Evolutionary conservation across 306 rosid genomes (phyloP), one percentile per base, ranked within the genome.

Genomic region (Herpetospermum pedunculosum): DNA sequence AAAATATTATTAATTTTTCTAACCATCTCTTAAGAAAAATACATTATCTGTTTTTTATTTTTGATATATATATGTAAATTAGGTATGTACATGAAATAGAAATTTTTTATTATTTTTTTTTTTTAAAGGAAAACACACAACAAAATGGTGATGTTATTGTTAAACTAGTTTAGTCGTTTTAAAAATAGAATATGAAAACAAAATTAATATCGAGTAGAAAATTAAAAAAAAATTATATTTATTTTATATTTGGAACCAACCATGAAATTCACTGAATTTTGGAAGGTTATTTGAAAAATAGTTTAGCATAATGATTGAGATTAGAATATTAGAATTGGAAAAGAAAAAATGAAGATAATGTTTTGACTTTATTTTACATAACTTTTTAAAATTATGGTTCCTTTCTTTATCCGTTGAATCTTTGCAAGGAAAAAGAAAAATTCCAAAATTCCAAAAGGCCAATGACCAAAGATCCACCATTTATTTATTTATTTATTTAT

Each of bases 321-420:
- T 21, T n/a, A 38, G 67, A 37, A 62, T 40, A 38, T 21, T 23
- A 12, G 18, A 23, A 11, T 5, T 67, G 15, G 30, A 19, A 15
- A 15, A 15, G 5, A 14, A 35, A 60, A 30, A 29, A 5, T 1
- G 14, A n/a, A n/a, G n/a, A n/a, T n/a, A n/a, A n/a, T n/a, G n/a
- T 65, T 21, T 65, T 19, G 72, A 65, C 72, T 5, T 64, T 12
- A 38, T 65, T 21, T 11, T 18, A 38, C 7, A 38, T 9, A 37
- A 37, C 32, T 21, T 64, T 64, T 9, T 37, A 1, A 19, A 37
- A 37, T 38, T 19, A 37, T 64, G 48, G 18, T 18, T 18, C 14
- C n/a, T 41, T 41, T 67, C 53, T 67, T 67, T 67, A 41, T 67
- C 52, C 52, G 49, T 67, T 67, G 35, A 67, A 67, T 41, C 19